Evolutionary conservation across 2,329 filamentous ascomycete species (phyloP).

Genomic region (Furcasterigmium furcatum): DNA sequence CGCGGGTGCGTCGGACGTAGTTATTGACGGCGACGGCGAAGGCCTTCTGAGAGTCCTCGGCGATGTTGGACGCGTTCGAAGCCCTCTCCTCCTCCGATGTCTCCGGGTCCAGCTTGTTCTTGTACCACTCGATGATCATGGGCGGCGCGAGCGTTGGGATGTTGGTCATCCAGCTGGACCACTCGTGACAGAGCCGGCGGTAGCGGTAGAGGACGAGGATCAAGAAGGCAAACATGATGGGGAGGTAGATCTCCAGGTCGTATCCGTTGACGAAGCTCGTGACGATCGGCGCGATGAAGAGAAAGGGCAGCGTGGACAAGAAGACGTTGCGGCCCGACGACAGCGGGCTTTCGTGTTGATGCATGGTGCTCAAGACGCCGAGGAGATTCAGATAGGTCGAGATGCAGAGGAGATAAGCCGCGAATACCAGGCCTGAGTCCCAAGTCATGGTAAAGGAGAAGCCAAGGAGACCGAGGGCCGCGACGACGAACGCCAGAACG

Average conservation of each 20-base stretch:
- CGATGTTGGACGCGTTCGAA: conserved; percentile 7
- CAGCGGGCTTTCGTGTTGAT: conserved; percentile 51
- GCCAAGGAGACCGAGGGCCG: conserved; percentile 43
- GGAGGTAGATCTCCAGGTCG: conserved; percentile 54
- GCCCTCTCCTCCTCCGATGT: conserved; percentile 14
- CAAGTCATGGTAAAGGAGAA: conserved; percentile 41
- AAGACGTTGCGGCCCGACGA: conserved; percentile 55
- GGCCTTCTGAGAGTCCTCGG: conserved; percentile 16
- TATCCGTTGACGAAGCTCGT: conserved; percentile 48
- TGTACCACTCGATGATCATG: conserved; percentile 48
- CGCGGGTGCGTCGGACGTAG: conserved; percentile 9
- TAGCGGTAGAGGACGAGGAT: conserved; percentile 46
- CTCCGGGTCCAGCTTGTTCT: conserved; percentile 20
- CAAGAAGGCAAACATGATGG: conserved; percentile 51
- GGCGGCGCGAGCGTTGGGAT: conserved; percentile 45
- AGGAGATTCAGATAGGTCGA: conserved; percentile 57
- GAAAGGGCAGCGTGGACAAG: conserved; percentile 50
- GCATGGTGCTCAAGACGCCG: conserved; percentile 49
- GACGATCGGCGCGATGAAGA: conserved; percentile 54
- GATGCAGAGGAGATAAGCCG: conserved; percentile 54
- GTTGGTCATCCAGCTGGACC: conserved; percentile 55
- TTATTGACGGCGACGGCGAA: conserved; percentile 32
- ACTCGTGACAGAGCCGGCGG: conserved; percentile 50
- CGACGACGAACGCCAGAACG: conserved; percentile 29
- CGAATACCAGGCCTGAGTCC: conserved; percentile 49